These are phyloP conservation scores for Coniferiporia sulphurascens DNA, from an alignment of 1,284 basidiomycete genomes.

Conservation along the genomic window DNA sequence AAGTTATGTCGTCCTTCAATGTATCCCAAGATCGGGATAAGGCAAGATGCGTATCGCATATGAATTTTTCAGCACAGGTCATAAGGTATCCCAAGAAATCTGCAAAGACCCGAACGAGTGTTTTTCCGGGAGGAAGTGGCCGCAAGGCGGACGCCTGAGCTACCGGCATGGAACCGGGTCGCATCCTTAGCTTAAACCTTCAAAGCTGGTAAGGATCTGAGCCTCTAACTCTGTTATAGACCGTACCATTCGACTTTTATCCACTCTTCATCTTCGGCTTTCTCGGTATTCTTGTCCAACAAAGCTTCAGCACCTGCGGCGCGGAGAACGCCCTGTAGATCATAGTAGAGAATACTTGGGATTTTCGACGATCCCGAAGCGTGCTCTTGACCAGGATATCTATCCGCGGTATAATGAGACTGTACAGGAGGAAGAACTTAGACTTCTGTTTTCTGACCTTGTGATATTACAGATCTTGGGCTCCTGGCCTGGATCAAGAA, in stretches of 20 bases:
- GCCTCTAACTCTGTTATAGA: constrained; percentile 3
- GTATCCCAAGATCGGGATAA: constrained; percentile 37
- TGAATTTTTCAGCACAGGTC: constrained; percentile 40
- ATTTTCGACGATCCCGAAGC: constrained; percentile 79
- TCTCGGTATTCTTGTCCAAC: constrained; percentile 43
- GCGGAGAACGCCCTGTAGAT: constrained; percentile 54
- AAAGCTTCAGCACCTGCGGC: constrained; percentile 76
- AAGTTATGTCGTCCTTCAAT: constrained; percentile 20
- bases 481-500: constrained; percentile 42
- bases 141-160: constrained; percentile 31
- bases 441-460: constrained; percentile 47
- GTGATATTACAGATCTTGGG: constrained; percentile 44
- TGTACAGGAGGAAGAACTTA: constrained; percentile 27
- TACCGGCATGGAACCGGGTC: constrained; percentile 31
- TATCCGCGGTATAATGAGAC: too few relatives aligned
- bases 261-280: constrained; percentile 73
- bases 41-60: constrained; percentile 42
- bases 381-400: constrained; percentile 62
- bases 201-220: neutral
- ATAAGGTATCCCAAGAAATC: constrained; percentile 52
- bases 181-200: constrained; percentile 58
- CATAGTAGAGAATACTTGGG: constrained; percentile 69
- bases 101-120: constrained; percentile 41
- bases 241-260: constrained; percentile 61
- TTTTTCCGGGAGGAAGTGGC: constrained; percentile 44